Evolutionary conservation across 176 grass and related monocot genomes (phyloP).

Genomic region (Raddia distichophylla): DNA sequence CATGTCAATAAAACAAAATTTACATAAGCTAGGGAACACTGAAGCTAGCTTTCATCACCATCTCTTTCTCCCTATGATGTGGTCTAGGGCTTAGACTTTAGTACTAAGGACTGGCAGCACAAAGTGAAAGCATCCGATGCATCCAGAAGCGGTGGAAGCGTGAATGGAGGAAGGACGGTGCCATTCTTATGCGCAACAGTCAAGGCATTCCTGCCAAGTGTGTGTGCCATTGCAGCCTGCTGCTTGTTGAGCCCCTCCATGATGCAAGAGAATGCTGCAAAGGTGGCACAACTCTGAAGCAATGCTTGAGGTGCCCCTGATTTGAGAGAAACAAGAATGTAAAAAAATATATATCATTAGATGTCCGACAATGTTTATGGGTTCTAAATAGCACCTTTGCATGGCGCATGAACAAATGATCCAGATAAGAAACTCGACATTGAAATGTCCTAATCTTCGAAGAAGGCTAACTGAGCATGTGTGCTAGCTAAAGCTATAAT

Average conservation of each 20-base stretch:
- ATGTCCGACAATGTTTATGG: neutral
- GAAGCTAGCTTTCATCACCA: conserved; percentile 32
- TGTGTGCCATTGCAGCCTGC: conserved; percentile 69
- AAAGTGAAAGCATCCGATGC: conserved; percentile 67
- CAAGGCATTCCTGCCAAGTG: neutral
- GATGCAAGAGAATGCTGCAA: conserved; percentile 90
- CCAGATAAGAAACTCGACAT: neutral
- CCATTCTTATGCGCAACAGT: conserved; percentile 5
- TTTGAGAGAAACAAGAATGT: neutral
- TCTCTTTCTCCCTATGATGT: conserved; percentile 11
- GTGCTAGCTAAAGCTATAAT: neutral
- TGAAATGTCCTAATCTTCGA: neutral
- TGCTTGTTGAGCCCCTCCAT: conserved; percentile 97
- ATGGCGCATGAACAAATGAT: neutral
- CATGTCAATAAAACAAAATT: conserved; percentile 41
- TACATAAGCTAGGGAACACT: conserved; percentile 15
- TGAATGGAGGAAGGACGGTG: conserved; percentile 75
- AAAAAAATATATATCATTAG: neutral
- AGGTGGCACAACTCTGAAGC: conserved; percentile 80
- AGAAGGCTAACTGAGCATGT: neutral
- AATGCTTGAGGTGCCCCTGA: conserved; percentile 71
- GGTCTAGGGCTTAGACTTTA: conserved; percentile 54
- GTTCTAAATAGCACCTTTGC: neutral
- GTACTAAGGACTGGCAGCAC: conserved; percentile 62
- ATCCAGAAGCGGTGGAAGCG: conserved; percentile 59